These are phyloP conservation scores for Fistulina hepatica DNA, from an alignment of 1,284 basidiomycete genomes.

Conservation along the genomic window DNA sequence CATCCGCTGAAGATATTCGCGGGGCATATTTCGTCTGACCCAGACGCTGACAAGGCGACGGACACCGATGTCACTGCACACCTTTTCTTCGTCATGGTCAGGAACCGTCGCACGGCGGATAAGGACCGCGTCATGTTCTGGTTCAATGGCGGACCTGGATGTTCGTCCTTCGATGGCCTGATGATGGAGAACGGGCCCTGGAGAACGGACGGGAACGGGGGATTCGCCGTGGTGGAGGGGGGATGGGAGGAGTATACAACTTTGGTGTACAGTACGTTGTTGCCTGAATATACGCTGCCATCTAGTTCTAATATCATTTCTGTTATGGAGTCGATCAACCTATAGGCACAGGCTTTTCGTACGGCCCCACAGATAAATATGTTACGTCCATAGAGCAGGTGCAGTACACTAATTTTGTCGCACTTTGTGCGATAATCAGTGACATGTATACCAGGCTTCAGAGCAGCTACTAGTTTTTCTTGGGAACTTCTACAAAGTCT, in stretches of 20 bases:
- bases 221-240: slow-evolving; percentile 71
- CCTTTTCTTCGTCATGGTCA: slow-evolving; percentile 84
- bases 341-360: slow-evolving; percentile 91
- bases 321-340: slow-evolving; percentile 79
- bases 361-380: slow-evolving; percentile 77
- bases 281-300: too few species aligned
- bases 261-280: slow-evolving; percentile 74
- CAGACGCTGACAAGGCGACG: slow-evolving; percentile 29
- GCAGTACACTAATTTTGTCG: slow-evolving; percentile 10
- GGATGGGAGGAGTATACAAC: slow-evolving; percentile 99
- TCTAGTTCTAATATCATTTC: slow-evolving; percentile 3
- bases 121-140: slow-evolving; percentile 87
- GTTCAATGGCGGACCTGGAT: slow-evolving; percentile 97
- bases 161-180: slow-evolving; percentile 92
- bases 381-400: slow-evolving; percentile 73
- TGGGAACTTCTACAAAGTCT: slow-evolving; percentile 78
- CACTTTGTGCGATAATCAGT: slow-evolving; percentile 4
- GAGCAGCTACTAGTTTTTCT: slow-evolving; percentile 79
- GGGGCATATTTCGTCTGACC: slow-evolving; percentile 75
- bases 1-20: slow-evolving; percentile 73
- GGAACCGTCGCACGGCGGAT: slow-evolving; percentile 80
- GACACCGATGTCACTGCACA: slow-evolving; percentile 60
- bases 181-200: slow-evolving; percentile 99
- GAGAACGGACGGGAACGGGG: slow-evolving; percentile 70
- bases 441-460: slow-evolving; percentile 47